A percentile compares a stretch with the other conserved stretches of the same genome.
Evolutionary conservation across 805 yeast species (phyloP).

Genomic region (Peterozyma xylosa): DNA sequence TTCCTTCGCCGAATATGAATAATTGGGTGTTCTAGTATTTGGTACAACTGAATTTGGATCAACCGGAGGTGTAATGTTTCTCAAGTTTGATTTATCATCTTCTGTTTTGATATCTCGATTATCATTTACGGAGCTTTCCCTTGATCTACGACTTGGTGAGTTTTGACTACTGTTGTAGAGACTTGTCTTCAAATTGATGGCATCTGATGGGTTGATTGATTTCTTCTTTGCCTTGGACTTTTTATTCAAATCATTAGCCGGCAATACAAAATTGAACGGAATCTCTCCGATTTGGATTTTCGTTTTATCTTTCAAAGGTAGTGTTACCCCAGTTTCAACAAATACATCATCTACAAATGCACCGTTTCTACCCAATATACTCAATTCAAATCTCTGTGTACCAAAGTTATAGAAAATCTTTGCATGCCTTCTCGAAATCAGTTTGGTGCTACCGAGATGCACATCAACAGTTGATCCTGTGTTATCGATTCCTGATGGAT

Average conservation of each 20-base stretch:
- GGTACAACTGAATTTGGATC: conserved; percentile 1
- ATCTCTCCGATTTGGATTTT: conserved; percentile 92
- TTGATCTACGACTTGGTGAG: conserved; percentile 13
- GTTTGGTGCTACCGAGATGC: conserved; percentile 86
- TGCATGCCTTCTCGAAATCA: conserved; percentile 91
- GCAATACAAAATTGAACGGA: conserved; percentile 80
- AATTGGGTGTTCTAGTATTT: neutral
- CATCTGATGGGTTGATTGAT: conserved; percentile 55
- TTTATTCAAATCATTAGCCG: conserved; percentile 41
- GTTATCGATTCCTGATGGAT: conserved; percentile 36
- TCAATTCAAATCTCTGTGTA: conserved; percentile 86
- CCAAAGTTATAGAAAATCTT: conserved; percentile 95
- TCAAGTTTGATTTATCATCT: neutral
- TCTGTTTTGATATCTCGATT: conserved; percentile 5
- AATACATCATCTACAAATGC: conserved; percentile 92
- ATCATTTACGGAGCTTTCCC: conserved; percentile 15
- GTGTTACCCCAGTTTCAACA: conserved; percentile 86
- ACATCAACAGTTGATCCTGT: conserved; percentile 61
- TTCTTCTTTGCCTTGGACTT: conserved; percentile 19
- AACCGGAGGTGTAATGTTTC: neutral
- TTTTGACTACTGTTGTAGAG: conserved; percentile 24
- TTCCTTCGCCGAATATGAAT: neutral
- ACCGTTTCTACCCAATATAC: conserved; percentile 91
- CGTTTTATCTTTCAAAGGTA: conserved; percentile 74
- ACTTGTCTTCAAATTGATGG: conserved; percentile 46